Conservation (phyloP, 495 filamentous ascomycete genomes). For the Hypomontagnella submonticulosa region DNA sequence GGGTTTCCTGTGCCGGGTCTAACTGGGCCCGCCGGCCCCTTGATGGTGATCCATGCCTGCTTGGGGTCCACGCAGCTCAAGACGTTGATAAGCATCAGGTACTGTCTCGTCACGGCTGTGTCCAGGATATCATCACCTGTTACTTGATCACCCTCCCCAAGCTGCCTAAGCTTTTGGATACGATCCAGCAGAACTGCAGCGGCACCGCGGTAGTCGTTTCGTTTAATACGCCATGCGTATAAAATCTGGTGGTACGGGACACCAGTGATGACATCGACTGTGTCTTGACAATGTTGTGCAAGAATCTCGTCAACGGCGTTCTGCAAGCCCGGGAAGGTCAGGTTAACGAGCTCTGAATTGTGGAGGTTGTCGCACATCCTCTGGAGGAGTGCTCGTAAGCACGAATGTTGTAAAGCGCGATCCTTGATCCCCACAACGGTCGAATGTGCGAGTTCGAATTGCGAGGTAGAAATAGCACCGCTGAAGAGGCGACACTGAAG, state of each 20-base stretch:
- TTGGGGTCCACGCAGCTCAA: conserved; percentile 83
- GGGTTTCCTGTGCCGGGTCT: conserved; percentile 33
- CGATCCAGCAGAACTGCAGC: conserved; percentile 79
- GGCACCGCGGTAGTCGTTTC: conserved; percentile 87
- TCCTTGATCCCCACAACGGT: conserved; percentile 78
- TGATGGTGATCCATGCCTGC: conserved; percentile 75
- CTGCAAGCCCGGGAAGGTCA: conserved; percentile 81
- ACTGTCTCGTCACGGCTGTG: conserved; percentile 71
- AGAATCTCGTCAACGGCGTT: conserved; percentile 82
- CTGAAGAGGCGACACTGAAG: conserved; percentile 86
- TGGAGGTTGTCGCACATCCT: conserved; percentile 75
- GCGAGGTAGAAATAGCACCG: conserved; percentile 76
- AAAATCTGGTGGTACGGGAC: conserved; percentile 83
- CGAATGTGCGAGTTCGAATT: conserved; percentile 84
- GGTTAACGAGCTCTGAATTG: conserved; percentile 72
- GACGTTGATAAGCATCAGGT: conserved; percentile 87
- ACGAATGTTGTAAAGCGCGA: conserved; percentile 70
- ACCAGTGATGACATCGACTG: conserved; percentile 66
- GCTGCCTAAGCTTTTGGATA: conserved; percentile 60
- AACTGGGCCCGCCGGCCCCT: conserved; percentile 45
- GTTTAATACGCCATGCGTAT: conserved; percentile 86
- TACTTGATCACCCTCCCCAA: conserved; percentile 59
- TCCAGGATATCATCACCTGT: conserved; percentile 63
- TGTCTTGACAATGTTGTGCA: conserved; percentile 67
- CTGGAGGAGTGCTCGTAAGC: conserved; percentile 72